Percentiles rank a stretch among this genome's conserved stretches.
phyloP scores from a whole-genome alignment of 768 basidiomycete species.

The Russula ochroleuca region DNA sequence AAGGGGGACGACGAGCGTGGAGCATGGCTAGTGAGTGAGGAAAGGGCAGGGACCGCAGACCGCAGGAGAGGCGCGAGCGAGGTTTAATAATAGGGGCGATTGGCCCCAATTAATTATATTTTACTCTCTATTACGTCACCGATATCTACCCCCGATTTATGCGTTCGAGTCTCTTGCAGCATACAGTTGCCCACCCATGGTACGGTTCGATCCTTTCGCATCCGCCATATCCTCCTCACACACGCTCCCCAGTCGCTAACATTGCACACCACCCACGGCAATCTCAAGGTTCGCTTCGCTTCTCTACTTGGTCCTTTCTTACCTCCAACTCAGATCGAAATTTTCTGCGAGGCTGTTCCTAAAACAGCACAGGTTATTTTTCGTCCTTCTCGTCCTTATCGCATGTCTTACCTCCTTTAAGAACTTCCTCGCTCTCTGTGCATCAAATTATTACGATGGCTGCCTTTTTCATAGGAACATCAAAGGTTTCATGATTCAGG shows the following conservation, averaged over 20 bases:
- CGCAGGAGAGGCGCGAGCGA: constrained; percentile 13
- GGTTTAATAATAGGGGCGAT: constrained; percentile 13
- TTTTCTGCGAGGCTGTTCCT: constrained; percentile 96
- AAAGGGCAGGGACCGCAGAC: background rate
- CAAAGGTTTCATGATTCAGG: constrained; percentile 94
- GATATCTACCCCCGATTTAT: background rate
- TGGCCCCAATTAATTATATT: background rate
- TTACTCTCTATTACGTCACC: constrained; percentile 1
- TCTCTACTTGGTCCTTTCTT: background rate
- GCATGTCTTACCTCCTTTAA: constrained; percentile 32
- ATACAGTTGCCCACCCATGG: constrained; percentile 13
- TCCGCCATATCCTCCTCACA: constrained; percentile 14
- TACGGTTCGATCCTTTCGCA: background rate
- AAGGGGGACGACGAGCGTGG: constrained; percentile 57
- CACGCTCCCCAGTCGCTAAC: constrained; percentile 71
- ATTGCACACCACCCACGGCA: constrained; percentile 89
- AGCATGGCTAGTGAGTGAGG: constrained; percentile 35
- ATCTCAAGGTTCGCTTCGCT: constrained; percentile 68
- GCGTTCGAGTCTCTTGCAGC: background rate
- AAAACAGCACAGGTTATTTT: constrained; percentile 80
- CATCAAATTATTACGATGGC: constrained; percentile 79
- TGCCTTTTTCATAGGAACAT: constrained; percentile 93
- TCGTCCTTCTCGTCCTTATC: constrained; percentile 13
- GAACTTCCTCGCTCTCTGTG: constrained; percentile 96
- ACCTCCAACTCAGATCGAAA: constrained; percentile 62